Percentiles rank a stretch among this genome's conserved stretches.
Evolutionary conservation across 345 rosid species (phyloP).

Genomic region (Abelmoschus esculentus): DNA sequence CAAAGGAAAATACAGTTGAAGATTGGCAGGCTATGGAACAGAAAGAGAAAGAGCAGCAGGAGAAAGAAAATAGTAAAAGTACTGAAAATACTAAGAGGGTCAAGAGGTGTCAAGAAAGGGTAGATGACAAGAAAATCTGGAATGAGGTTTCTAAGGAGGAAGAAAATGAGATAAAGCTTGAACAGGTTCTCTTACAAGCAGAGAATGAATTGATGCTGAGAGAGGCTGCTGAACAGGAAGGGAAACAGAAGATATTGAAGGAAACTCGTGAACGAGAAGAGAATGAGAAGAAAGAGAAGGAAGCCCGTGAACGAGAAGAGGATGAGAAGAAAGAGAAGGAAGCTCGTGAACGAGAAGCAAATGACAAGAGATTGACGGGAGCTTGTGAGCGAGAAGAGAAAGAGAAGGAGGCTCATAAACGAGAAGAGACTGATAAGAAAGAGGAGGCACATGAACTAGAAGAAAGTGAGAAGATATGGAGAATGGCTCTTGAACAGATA

Average conservation of each 20-base stretch:
- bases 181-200: slow-evolving; percentile 22
- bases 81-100: slow-evolving; percentile 17
- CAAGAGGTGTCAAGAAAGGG: slow-evolving; percentile 4
- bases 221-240: slow-evolving; percentile 24
- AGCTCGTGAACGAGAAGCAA: background rate
- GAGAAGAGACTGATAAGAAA: slow-evolving; percentile 35
- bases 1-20: slow-evolving; percentile 24
- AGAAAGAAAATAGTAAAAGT: slow-evolving; percentile 21
- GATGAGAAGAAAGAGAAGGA: slow-evolving; percentile 22
- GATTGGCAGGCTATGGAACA: slow-evolving; percentile 26
- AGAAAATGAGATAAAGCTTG: slow-evolving; percentile 33
- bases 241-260: slow-evolving; percentile 32
- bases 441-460: slow-evolving; percentile 34
- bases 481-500: slow-evolving; percentile 33
- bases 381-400: background rate
- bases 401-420: slow-evolving; percentile 28
- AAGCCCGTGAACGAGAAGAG: slow-evolving; percentile 26
- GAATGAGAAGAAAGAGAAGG: slow-evolving; percentile 26
- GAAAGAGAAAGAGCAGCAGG: slow-evolving; percentile 22
- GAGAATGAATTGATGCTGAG: slow-evolving; percentile 23
- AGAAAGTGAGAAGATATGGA: slow-evolving; percentile 38
- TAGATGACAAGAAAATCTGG: slow-evolving; percentile 35
- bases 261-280: slow-evolving; percentile 32
- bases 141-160: slow-evolving; percentile 30
- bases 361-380: background rate